These are phyloP conservation scores for Syzygium aromaticum DNA, from an alignment of 345 rosid species.

Conservation along the genomic window DNA sequence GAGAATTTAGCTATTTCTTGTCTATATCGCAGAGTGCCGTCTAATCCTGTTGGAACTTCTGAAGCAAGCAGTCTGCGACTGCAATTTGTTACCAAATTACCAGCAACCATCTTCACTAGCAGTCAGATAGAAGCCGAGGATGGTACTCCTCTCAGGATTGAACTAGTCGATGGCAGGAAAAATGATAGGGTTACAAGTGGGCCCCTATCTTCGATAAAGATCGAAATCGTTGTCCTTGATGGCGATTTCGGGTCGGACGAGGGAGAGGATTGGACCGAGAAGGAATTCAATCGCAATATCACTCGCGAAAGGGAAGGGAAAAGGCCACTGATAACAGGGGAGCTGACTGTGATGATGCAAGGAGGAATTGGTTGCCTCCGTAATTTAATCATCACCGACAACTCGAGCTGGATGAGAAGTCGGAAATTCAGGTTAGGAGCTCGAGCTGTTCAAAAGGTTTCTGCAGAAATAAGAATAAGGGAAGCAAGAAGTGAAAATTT, in stretches of 20 bases:
- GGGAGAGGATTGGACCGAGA: conserved; percentile 13
- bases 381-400: conserved; percentile 24
- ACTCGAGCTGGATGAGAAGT: conserved; percentile 28
- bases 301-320: conserved; percentile 20
- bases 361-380: conserved; percentile 13
- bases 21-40: background rate
- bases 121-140: conserved; percentile 9
- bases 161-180: conserved; percentile 7
- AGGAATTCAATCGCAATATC: conserved; percentile 11
- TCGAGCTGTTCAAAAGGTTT: background rate
- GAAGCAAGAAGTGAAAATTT: conserved; percentile 28
- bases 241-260: conserved; percentile 19
- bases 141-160: conserved; percentile 1
- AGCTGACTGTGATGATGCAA: conserved; percentile 5
- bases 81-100: conserved; percentile 6
- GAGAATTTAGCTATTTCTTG: background rate
- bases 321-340: conserved; percentile 25
- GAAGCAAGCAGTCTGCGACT: conserved; percentile 13
- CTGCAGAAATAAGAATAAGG: conserved; percentile 11
- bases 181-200: conserved; percentile 6
- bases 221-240: conserved; percentile 16
- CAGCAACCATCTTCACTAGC: conserved; percentile 15
- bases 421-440: conserved; percentile 26
- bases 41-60: background rate
- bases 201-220: conserved; percentile 13